Base-by-base conservation (phyloP, 1,284 basidiomycete species). In the Sanguinoderma infundibulare region DNA sequence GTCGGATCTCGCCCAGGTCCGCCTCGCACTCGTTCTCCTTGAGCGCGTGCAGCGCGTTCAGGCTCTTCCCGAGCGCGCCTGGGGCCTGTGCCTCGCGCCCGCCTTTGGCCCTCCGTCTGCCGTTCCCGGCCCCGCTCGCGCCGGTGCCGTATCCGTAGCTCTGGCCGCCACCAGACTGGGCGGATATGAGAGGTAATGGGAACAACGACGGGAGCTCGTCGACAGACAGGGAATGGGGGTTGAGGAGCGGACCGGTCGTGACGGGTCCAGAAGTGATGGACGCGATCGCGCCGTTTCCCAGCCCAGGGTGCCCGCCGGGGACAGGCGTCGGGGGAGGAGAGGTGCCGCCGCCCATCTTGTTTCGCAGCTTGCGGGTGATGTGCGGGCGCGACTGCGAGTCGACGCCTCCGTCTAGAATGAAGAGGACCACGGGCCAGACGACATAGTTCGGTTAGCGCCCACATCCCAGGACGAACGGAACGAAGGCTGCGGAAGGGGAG, bases 131-230 rank as follows among this genome's bases (percentile, higher is more conserved):
- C 1, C 77, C 79, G 5, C 75, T 74, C 10, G 40, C 68, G 1
- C 75, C 74, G 71, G 72, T 50, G 73, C 60, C 76, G 80, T 72
- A 60, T 69, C 74, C 62, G 71, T 75, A 22, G 69, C 67, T 55
- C 75, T 72, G 17, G 69, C 64, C 34, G 73, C 74, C 17, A 83
- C 79, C 69, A 0, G 66, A 39, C 32, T 72, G 68, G 20, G 69
- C 67, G n/a, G 72, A 69, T 3, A 88, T 90, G 22, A 94, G 82
- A 3, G 91, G 85, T 15, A 94, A 79, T 0, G 91, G 89, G 78
- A 92, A 94, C 3, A 90, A 89, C 0, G 91, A 92, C 1, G 90
- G 89, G 30, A 94, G 82, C 70, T 94, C 91, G 67, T 94, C 92
- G 42, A 93, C 87, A 3, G 87, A 83, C 49, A 93, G 84, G 1